Percentiles rank a stretch among this genome's conserved stretches.
Conservation (phyloP, 495 filamentous ascomycete genomes). For the Haplographium delicatum region DNA sequence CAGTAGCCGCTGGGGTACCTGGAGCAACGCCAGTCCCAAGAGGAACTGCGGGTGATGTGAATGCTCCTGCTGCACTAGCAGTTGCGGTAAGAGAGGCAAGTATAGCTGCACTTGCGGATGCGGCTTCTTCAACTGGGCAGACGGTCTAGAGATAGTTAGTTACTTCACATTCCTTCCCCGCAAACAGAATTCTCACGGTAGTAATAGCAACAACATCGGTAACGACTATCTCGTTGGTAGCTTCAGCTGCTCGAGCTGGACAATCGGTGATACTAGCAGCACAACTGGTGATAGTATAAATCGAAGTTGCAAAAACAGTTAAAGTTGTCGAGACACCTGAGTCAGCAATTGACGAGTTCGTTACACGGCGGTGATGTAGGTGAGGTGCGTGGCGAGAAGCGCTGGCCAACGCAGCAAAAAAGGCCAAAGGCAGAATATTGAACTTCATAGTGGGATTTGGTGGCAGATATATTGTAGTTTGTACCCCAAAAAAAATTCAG, state of each 20-base stretch:
- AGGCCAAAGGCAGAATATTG: conserved; percentile 43
- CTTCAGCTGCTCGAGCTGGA: conserved; percentile 24
- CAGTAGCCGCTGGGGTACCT: background rate
- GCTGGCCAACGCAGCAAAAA: conserved; percentile 44
- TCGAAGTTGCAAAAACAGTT: conserved; percentile 32
- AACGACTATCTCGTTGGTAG: conserved; percentile 24
- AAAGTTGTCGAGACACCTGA: conserved; percentile 24
- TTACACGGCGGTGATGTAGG: conserved; percentile 26
- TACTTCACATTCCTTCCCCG: background rate
- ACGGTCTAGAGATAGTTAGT: conserved; percentile 23
- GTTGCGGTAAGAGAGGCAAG: conserved; percentile 17
- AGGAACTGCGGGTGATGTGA: conserved; percentile 1
- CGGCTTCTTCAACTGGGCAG: conserved; percentile 26
- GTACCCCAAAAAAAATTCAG: too few species aligned
- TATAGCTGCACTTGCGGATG: conserved; percentile 13
- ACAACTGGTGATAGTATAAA: conserved; percentile 29
- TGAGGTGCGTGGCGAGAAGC: conserved; percentile 28
- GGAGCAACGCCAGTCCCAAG: background rate
- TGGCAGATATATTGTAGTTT: too few species aligned
- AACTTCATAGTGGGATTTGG: conserved; percentile 28
- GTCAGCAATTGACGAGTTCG: conserved; percentile 13
- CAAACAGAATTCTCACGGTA: conserved; percentile 16
- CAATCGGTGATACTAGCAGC: conserved; percentile 29
- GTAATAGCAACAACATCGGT: conserved; percentile 26
- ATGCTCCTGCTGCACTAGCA: background rate